Evolutionary conservation across 768 basidiomycete species (phyloP).

Genomic region (Suillus sp.): DNA sequence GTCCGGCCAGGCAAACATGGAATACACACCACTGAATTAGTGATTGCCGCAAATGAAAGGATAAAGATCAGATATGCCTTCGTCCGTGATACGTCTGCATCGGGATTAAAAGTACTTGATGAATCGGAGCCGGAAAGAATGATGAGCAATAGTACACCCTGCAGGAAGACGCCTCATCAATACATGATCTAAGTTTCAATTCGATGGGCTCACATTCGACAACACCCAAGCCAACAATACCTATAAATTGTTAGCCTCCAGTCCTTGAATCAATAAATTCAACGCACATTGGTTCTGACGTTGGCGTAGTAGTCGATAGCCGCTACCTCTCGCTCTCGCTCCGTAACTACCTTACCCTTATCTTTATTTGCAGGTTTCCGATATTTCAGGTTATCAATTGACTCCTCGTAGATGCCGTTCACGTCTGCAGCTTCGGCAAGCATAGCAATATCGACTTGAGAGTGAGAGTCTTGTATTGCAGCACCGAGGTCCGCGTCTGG

Average conservation of each 20-base stretch:
- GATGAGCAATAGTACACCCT: constrained; percentile 70
- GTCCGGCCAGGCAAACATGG: background rate
- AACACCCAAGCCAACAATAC: constrained; percentile 81
- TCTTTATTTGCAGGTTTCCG: constrained; percentile 45
- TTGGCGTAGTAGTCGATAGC: constrained; percentile 88
- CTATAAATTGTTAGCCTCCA: constrained; percentile 30
- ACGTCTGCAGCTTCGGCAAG: constrained; percentile 79
- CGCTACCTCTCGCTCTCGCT: constrained; percentile 68
- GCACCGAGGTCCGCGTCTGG: constrained; percentile 80
- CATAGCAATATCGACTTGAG: constrained; percentile 87
- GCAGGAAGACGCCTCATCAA: constrained; percentile 6
- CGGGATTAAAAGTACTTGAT: constrained; percentile 58
- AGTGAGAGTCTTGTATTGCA: constrained; percentile 77
- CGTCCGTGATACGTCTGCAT: constrained; percentile 52
- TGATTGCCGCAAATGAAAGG: constrained; percentile 78
- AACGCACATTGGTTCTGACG: constrained; percentile 76
- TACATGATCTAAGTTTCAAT: background rate
- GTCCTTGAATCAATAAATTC: background rate
- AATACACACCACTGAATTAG: constrained; percentile 57
- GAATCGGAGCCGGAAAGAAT: constrained; percentile 65
- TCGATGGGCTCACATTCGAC: constrained; percentile 61
- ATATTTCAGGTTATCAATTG: constrained; percentile 69
- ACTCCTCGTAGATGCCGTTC: constrained; percentile 83
- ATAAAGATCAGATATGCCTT: constrained; percentile 82
- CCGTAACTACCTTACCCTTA: constrained; percentile 34